phyloP scores from a whole-genome alignment of 1,139 yeast genomes.

The Sugiyamaella japonica region DNA sequence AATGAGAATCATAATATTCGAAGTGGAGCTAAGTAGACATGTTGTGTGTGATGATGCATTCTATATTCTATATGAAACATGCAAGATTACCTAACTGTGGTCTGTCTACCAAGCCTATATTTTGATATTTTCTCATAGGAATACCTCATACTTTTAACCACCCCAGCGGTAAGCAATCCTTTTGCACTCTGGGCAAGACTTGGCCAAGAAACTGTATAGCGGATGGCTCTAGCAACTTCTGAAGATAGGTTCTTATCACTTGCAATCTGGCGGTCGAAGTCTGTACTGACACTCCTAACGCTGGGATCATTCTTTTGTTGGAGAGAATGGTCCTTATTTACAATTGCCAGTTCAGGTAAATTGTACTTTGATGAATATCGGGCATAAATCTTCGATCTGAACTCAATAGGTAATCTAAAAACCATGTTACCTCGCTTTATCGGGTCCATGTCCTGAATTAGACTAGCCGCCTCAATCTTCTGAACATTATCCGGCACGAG shows the following conservation, averaged over 20 bases:
- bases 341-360: slow-evolving; percentile 16
- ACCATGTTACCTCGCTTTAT: slow-evolving; percentile 43
- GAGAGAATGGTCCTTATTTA: slow-evolving; percentile 6
- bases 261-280: slow-evolving; percentile 45
- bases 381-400: slow-evolving; percentile 49
- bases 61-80: slow-evolving; percentile 6
- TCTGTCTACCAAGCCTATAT: slow-evolving; percentile 26
- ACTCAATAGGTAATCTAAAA: slow-evolving; percentile 52
- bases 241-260: slow-evolving; percentile 44
- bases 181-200: slow-evolving; percentile 75
- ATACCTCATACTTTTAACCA: slow-evolving; percentile 67
- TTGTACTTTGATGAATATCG: slow-evolving; percentile 38
- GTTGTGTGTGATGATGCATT: not conserved
- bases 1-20: not conserved
- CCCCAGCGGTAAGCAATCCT: slow-evolving; percentile 87
- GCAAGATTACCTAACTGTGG: slow-evolving; percentile 2
- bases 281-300: slow-evolving; percentile 22
- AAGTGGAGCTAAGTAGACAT: not conserved
- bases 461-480: slow-evolving; percentile 33
- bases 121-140: slow-evolving; percentile 67
- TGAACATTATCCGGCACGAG: slow-evolving; percentile 27
- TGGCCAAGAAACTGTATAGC: slow-evolving; percentile 63
- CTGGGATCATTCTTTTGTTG: slow-evolving; percentile 13
- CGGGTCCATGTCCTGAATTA: slow-evolving; percentile 42
- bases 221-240: slow-evolving; percentile 49